Conservation (phyloP, 371 early-diverging fungal species). For the Gilbertella persicaria region DNA sequence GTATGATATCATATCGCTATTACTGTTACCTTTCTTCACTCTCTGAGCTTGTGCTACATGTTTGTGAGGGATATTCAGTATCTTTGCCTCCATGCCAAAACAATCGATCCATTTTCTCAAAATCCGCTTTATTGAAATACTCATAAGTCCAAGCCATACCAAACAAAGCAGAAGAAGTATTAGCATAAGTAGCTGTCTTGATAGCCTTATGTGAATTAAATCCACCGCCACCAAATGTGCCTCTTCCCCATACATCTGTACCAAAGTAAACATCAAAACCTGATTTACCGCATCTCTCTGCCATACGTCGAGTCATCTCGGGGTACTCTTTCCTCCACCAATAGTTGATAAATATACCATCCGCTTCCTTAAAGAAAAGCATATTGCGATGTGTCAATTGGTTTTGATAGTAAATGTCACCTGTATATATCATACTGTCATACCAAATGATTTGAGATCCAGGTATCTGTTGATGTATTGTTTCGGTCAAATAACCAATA, state of each 20-base stretch:
- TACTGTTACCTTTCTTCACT: conserved; percentile 14
- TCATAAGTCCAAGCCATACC: conserved; percentile 68
- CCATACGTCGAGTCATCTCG: conserved; percentile 29
- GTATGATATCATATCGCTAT: not conserved
- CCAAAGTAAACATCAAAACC: conserved; percentile 58
- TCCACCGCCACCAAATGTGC: conserved; percentile 64
- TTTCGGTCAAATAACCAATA: conserved; percentile 42
- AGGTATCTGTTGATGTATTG: conserved; percentile 52
- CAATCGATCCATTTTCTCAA: conserved; percentile 49
- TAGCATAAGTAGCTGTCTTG: conserved; percentile 38
- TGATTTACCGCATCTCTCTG: conserved; percentile 28
- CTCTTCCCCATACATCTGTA: conserved; percentile 69
- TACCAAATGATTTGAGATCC: conserved; percentile 61
- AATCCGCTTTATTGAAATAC: conserved; percentile 41
- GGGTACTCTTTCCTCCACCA: conserved; percentile 56
- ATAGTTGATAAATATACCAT: conserved; percentile 68
- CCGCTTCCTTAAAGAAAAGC: conserved; percentile 51
- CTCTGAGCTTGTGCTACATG: not conserved
- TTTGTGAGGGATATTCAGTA: conserved; percentile 24
- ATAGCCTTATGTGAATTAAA: conserved; percentile 54
- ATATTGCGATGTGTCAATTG: conserved; percentile 48
- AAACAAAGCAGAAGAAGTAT: conserved; percentile 59
- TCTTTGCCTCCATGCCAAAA: conserved; percentile 54
- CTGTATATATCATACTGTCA: conserved; percentile 53
- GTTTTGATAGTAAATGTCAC: conserved; percentile 61